Evolutionary conservation across 2,329 filamentous ascomycete genomes (phyloP), one percentile per base, ranked within the genome.

Genomic region (Dendryphion nanum): DNA sequence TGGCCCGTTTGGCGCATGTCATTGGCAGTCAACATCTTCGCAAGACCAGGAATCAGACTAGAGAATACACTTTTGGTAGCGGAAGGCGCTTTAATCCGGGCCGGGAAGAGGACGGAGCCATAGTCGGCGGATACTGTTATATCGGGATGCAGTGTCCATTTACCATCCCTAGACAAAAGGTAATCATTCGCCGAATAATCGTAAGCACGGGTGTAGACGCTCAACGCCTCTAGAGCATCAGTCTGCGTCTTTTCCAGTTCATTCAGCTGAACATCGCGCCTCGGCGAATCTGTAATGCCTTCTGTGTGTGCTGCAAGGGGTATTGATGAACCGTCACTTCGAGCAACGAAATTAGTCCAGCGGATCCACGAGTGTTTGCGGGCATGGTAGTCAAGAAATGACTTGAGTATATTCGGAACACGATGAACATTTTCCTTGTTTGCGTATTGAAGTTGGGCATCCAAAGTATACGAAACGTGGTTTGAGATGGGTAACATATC

Each of bases 401-500:
- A 36, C 10, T 57, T 54, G 13, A 51, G 38, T 2, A 45, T 36
- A 3, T 46, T 37, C 1, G 57, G 51, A 10, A 45, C 16, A 8
- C 63, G 34, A 33, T 55, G 50, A 13, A 38, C 42, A 6, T 47
- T 15, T 4, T 41, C 33, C 16, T 41, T 42, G 3, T 34, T 40
- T 35, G 37, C 40, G 15, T 50, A 42, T 14, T 57, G 15, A 18
- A 35, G 37, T 3, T 48, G 50, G 4, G 40, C 48, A 21, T 64
- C 54, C 15, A 55, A 43, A 7, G 50, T 51, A 16, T 40, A 42
- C 6, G 14, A 30, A 13, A 33, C 36, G 13, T 32, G 13, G 10
- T 45, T 33, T 17, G 53, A 47, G 6, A 59, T 32, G 4, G 55
- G 57, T 10, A 67, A 38, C 18, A 65, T 40, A 19, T 41, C 50